Conservation (phyloP, 495 filamentous ascomycete species). For the Daldinia caldariorum region DNA sequence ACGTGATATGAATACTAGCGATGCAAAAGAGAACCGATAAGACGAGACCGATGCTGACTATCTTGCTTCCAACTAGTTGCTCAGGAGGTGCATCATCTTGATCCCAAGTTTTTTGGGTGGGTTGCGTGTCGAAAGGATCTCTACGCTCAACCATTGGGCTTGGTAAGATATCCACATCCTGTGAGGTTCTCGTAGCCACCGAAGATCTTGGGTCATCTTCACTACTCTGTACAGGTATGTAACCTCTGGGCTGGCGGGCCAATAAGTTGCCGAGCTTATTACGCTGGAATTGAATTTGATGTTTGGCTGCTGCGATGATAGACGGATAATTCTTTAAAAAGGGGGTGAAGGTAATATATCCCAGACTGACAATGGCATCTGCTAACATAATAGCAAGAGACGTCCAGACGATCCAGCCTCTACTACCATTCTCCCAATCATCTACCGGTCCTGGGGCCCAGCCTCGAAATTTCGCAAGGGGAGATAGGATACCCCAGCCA, state of each 20-base stretch:
- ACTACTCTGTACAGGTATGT: slow-evolving; percentile 28
- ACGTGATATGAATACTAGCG: slow-evolving; percentile 78
- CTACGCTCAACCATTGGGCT: slow-evolving; percentile 42
- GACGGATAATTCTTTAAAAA: slow-evolving; percentile 45
- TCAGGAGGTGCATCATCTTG: slow-evolving; percentile 82
- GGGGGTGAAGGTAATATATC: slow-evolving; percentile 77
- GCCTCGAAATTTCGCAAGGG: slow-evolving; percentile 80
- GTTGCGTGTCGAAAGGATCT: slow-evolving; percentile 29
- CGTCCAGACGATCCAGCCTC: slow-evolving; percentile 98
- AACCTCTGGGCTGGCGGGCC: slow-evolving; percentile 25
- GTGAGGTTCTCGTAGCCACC: slow-evolving; percentile 12
- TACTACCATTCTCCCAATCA: slow-evolving; percentile 90
- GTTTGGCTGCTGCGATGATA: slow-evolving; percentile 21
- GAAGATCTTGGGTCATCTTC: slow-evolving; percentile 39
- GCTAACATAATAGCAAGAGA: slow-evolving; percentile 96
- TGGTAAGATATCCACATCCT: slow-evolving; percentile 27
- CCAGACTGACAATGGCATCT: slow-evolving; percentile 87
- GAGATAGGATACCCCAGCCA: slow-evolving; percentile 92
- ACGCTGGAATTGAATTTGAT: slow-evolving; percentile 32
- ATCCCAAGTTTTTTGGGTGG: slow-evolving; percentile 44
- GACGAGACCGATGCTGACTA: slow-evolving; percentile 77
- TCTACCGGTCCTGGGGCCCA: slow-evolving; percentile 90
- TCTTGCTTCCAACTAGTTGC: slow-evolving; percentile 78
- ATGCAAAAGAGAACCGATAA: slow-evolving; percentile 84
- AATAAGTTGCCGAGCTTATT: slow-evolving; percentile 35